Conservation (phyloP, 2,329 filamentous ascomycete species). For the Colletotrichum agaves region DNA sequence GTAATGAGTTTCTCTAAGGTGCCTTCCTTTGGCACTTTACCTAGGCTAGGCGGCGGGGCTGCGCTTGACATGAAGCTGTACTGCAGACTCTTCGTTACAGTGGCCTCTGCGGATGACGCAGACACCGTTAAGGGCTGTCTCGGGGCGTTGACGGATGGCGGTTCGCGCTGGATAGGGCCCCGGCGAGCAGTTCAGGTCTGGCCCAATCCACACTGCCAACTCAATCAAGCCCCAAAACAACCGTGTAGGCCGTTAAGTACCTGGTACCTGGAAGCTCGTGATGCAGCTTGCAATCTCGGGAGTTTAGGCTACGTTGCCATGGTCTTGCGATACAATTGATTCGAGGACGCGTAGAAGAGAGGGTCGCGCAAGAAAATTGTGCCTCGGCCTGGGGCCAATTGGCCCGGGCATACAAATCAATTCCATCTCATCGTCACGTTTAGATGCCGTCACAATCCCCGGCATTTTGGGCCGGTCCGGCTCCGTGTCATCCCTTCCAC, state of each 20-base stretch:
- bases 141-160: not conserved
- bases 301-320: constrained; percentile 36
- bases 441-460: constrained; percentile 32
- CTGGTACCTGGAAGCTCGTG: constrained; percentile 22
- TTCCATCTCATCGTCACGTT: not conserved
- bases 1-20: too few species aligned
- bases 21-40: too few species aligned
- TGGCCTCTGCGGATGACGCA: constrained; percentile 14
- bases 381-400: constrained; percentile 30
- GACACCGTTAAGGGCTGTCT: constrained; percentile 4
- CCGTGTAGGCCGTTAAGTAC: constrained; percentile 27
- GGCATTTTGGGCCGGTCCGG: constrained; percentile 27
- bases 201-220: constrained; percentile 35
- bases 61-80: constrained; percentile 4
- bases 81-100: not conserved
- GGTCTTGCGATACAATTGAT: not conserved
- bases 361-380: constrained; percentile 25
- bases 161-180: constrained; percentile 24
- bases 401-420: constrained; percentile 9
- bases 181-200: constrained; percentile 14
- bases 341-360: constrained; percentile 17
- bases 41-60: too few species aligned
- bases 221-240: constrained; percentile 36
- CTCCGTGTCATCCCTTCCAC: constrained; percentile 20
- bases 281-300: constrained; percentile 36